Evolutionary conservation across 2,329 filamentous ascomycete genomes (phyloP).

Genomic region (Penicillium sp.): DNA sequence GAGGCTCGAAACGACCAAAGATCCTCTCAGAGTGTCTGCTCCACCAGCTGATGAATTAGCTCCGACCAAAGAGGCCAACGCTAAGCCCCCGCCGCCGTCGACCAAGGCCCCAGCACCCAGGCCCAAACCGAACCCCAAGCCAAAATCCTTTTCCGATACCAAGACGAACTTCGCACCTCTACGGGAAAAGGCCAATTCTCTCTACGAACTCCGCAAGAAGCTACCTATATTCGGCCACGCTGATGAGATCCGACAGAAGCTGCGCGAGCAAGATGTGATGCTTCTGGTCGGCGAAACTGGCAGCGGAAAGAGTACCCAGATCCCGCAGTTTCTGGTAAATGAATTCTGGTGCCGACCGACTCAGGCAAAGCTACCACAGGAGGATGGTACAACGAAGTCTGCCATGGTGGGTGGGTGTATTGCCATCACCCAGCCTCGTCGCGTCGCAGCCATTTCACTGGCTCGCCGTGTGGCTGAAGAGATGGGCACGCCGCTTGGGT

Average conservation of each 20-base stretch:
- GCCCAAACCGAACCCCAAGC: constrained; percentile 16
- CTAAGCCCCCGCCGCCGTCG: neutral
- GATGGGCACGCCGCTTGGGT: constrained; percentile 63
- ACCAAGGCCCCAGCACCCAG: constrained; percentile 6
- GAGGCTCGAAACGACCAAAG: neutral
- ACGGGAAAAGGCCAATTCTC: constrained; percentile 47
- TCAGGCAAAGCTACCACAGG: constrained; percentile 49
- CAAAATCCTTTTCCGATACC: constrained; percentile 19
- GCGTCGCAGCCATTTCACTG: constrained; percentile 88
- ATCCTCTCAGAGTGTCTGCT: neutral
- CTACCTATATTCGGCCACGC: constrained; percentile 79
- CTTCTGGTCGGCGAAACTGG: constrained; percentile 91
- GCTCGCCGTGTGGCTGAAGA: constrained; percentile 86
- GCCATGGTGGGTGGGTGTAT: constrained; percentile 71
- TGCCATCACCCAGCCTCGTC: constrained; percentile 88
- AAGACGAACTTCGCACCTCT: constrained; percentile 32
- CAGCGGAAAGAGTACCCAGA: constrained; percentile 94
- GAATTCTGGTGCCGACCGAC: constrained; percentile 74
- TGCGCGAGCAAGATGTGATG: constrained; percentile 69
- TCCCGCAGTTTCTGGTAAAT: constrained; percentile 80
- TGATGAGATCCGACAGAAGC: constrained; percentile 63
- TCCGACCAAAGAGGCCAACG: neutral
- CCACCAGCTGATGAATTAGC: neutral
- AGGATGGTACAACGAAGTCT: constrained; percentile 37
- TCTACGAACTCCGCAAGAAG: constrained; percentile 57